Base-by-base conservation (phyloP, 495 filamentous ascomycete species). In the Daldinia concentrica region DNA sequence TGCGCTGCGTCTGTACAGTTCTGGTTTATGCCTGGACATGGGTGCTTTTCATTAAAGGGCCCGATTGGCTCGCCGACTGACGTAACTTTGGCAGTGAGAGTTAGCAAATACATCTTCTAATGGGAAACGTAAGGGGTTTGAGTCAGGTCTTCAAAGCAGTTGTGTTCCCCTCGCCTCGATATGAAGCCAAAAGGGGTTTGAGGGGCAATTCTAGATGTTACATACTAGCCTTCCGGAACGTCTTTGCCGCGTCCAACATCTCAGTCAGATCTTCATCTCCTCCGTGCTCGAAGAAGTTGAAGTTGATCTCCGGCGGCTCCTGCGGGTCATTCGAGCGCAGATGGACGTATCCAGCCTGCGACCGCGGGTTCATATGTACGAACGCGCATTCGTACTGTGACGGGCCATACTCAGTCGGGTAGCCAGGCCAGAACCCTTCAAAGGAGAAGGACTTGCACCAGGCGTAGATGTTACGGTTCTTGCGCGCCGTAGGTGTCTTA, bases 231-330 rank as follows among this genome's bases (percentile, higher is more conserved):
- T 81, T 76, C 12, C 86, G 82, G 24, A 86, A 80, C 6, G 84
- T 79, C 58, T 84, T 75, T 56, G 85, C 81, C 0, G 76, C 87
- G 37, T 86, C 84, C 15, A 84, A 79, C 3, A 88, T 68, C 41
- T 87, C 86, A 17, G 80, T 74, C n/a, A 82, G 72, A 34, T 84
- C 82, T 37, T 81, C 66, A 14, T 79, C 81, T 17, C 68, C 78
- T 29, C 67, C 56, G 4, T 79, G 34, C 63, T 83, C 77, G 69
- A 87, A 90, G 74, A 87, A 89, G 55, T 85, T 82, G 73, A 89
- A 85, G 62, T 84, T 83, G 56, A 89, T 87, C 12, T 84, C 79
- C 1, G 87, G 87, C 64, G 78, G 78, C 63, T 88, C 85, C 34
- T 80, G 84, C 3, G 86, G 87, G 63, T 88, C 82, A 1, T 79